phyloP scores from a whole-genome alignment of 2,329 filamentous ascomycete genomes.

The Neurospora crassa region DNA sequence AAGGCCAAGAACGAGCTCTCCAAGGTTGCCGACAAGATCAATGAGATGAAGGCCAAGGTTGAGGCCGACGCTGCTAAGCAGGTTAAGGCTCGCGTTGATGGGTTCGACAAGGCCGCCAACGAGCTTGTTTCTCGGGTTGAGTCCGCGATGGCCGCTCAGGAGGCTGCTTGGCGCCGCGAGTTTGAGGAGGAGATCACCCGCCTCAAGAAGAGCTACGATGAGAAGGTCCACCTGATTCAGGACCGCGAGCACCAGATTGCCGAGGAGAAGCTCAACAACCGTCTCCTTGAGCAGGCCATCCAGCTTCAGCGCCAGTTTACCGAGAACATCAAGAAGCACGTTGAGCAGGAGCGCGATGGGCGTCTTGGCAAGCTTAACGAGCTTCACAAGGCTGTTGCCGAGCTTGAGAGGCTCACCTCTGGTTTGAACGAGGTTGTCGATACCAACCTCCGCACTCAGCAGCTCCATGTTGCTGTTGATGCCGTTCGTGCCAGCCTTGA shows the following conservation, averaged over 20 bases:
- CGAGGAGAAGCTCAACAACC: conserved; percentile 74
- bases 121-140: conserved; percentile 87
- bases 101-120: conserved; percentile 80
- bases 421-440: conserved; percentile 91
- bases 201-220: conserved; percentile 67
- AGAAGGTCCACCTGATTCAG: conserved; percentile 68
- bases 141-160: conserved; percentile 69
- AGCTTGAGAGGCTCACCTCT: conserved; percentile 78
- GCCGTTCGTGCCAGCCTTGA: conserved; percentile 79
- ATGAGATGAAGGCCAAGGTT: conserved; percentile 58
- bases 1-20: conserved; percentile 79
- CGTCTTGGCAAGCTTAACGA: conserved; percentile 79
- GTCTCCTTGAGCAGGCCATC: conserved; percentile 83
- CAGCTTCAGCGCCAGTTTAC: conserved; percentile 79
- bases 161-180: conserved; percentile 75
- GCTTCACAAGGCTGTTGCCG: conserved; percentile 65
- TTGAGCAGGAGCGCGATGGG: conserved; percentile 81
- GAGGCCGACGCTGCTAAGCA: conserved; percentile 65
- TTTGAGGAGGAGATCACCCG: conserved; percentile 79
- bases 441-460: conserved; percentile 83
- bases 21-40: conserved; percentile 71
- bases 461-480: conserved; percentile 92
- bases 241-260: conserved; percentile 71
- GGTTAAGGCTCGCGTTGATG: conserved; percentile 59
- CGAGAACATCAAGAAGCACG: conserved; percentile 64